Percentiles rank a stretch among this genome's conserved stretches.
Conservation (phyloP, 139 green algal genomes). For the Spirogloea muscicola region DNA sequence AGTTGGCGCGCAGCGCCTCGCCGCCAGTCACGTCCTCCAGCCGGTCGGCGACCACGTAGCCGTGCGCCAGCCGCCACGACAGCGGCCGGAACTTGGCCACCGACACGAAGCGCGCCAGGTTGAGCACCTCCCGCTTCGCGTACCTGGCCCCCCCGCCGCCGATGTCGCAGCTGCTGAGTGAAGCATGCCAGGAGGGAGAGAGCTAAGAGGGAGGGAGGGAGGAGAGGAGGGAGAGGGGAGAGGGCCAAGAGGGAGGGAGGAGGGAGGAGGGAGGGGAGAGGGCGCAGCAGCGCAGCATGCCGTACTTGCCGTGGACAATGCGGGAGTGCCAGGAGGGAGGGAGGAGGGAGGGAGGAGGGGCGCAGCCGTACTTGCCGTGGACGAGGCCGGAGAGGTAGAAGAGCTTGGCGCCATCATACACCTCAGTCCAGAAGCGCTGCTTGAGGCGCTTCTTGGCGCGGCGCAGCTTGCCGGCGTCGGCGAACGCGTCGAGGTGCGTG, state of each 20-base stretch:
- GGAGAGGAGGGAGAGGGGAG: neutral
- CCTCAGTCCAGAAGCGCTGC: slow-evolving; percentile 90
- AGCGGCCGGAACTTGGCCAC: slow-evolving; percentile 92
- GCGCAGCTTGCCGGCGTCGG: slow-evolving; percentile 72
- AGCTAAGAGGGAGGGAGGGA: neutral
- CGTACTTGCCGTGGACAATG: no score
- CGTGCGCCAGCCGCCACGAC: slow-evolving; percentile 79
- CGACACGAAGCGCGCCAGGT: slow-evolving; percentile 91
- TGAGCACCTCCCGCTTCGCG: slow-evolving; percentile 81
- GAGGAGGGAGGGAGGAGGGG: slow-evolving; percentile 11
- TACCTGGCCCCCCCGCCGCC: slow-evolving; percentile 59
- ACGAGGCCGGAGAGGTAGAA: slow-evolving; percentile 91
- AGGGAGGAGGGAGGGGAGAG: slow-evolving; percentile 3
- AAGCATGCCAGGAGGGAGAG: neutral
- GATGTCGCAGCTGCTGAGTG: neutral
- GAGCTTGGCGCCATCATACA: slow-evolving; percentile 97
- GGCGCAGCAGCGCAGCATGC: no score
- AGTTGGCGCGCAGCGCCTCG: slow-evolving; percentile 64
- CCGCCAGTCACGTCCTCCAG: slow-evolving; percentile 87
- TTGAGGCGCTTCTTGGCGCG: slow-evolving; percentile 96
- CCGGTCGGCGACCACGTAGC: slow-evolving; percentile 85
- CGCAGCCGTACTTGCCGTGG: slow-evolving; percentile 25
- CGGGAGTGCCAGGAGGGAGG: neutral
- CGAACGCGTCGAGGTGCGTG: slow-evolving; percentile 95
- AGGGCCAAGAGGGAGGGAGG: neutral